phyloP scores from a whole-genome alignment of 2,329 filamentous ascomycete genomes.

The Colletotrichum horii region DNA sequence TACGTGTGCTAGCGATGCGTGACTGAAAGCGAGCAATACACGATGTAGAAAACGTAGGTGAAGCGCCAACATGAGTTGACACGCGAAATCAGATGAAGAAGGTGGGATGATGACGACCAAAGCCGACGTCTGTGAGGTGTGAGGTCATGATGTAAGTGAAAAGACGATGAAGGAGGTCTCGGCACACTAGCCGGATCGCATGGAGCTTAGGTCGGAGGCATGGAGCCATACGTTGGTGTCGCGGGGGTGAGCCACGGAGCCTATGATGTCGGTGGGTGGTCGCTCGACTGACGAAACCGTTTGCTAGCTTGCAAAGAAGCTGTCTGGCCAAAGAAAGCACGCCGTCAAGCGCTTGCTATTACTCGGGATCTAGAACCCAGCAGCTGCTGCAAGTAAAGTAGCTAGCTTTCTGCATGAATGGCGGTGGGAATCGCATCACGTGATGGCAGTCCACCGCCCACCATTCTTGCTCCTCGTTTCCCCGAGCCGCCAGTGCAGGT shows the following conservation, averaged over 20 bases:
- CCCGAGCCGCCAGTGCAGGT: neutral
- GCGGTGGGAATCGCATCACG: neutral
- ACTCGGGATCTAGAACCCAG: neutral
- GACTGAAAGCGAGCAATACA: neutral
- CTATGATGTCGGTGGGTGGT: slow-evolving; percentile 13
- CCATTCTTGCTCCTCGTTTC: neutral
- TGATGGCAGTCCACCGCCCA: slow-evolving; percentile 33
- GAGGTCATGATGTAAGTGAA: slow-evolving; percentile 6
- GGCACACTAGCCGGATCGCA: neutral
- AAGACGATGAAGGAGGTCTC: neutral
- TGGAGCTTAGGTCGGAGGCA: slow-evolving; percentile 1
- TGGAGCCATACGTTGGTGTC: neutral
- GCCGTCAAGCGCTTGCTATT: neutral
- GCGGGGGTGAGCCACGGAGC: neutral
- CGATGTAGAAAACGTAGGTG: too few species aligned
- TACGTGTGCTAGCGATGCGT: neutral
- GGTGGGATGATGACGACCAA: neutral
- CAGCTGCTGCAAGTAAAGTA: neutral
- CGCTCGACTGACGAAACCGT: neutral
- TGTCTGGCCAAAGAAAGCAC: neutral
- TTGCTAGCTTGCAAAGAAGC: neutral
- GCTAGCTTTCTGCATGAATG: neutral
- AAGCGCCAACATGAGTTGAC: neutral
- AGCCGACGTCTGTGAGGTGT: neutral
- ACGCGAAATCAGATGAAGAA: neutral